Base-by-base conservation (phyloP, 2,329 filamentous ascomycete genomes). In the Paecilomyces sp. region DNA sequence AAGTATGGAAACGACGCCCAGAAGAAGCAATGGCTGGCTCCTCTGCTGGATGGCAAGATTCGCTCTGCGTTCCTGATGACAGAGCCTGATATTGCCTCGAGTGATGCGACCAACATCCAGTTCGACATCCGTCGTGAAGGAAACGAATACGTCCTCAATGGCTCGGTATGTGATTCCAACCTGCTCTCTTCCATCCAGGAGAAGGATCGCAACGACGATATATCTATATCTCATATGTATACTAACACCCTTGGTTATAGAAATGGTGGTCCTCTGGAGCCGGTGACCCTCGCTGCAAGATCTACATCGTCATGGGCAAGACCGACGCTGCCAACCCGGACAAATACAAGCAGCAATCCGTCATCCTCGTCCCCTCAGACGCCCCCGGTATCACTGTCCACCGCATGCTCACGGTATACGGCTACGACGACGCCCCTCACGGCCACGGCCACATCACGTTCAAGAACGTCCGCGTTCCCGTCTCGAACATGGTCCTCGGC, bases 191-290 rank as follows among this genome's bases (percentile, higher is more conserved):
- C 30, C 18, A 33, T 31, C 13, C n/a, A 2, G 0, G 22, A 11
- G 0, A 47, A 33, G 50, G 52, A 63, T 67, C 69, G 64, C 69
- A 64, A 68, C 47, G 28, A 31, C 1, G 60, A 33, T 12, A 33
- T 9, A 22, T 22, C 22, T 22, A 22, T 22, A 22, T 22, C 1
- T 22, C 22, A 22, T 22, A 22, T 22, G 22, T 22, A 61, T 34
- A 66, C 62, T 9, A 55, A 56, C 11, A 59, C n/a, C 22, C 22
- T 18, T 47, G n/a, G 9, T 7, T 28, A 57, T 64, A 93, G 85
- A 99, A 99, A 91, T 99, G 94, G 94, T 99, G 94, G 94, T 96
- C 91, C 30, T 96, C 91, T 64, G 94, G 94, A 65, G 92, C 92
- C 18, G 94, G 94, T 60, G 94, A 99, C 78, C 89, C 89, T 60